Conservation (phyloP, 2,329 filamentous ascomycete species). For the Aureobasidium lini region DNA sequence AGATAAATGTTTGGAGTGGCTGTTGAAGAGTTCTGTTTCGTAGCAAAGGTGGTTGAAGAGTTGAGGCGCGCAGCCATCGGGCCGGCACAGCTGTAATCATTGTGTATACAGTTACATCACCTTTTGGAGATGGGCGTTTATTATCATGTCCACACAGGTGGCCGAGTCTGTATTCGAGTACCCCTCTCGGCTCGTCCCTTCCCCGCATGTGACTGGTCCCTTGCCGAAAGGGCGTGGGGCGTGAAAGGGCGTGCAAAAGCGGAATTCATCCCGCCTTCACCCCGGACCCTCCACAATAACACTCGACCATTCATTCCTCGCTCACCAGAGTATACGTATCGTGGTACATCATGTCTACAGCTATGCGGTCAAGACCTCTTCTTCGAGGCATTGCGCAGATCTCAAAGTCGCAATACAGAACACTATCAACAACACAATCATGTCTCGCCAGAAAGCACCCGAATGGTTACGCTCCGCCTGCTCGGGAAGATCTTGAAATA, state of each 20-base stretch:
- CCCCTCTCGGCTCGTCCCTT: constrained; percentile 4
- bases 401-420: background rate
- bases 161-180: background rate
- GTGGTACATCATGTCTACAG: background rate
- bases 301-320: background rate
- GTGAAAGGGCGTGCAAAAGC: background rate
- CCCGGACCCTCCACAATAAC: background rate
- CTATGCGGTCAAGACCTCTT: background rate
- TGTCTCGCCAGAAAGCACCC: constrained; percentile 63
- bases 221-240: constrained; percentile 6
- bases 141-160: constrained; percentile 11
- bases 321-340: background rate
- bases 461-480: constrained; percentile 59
- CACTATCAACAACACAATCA: background rate
- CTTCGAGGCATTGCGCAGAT: background rate
- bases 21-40: background rate
- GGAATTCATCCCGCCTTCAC: background rate
- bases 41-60: background rate
- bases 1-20: background rate
- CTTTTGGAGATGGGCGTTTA: background rate
- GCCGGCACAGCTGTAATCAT: constrained; percentile 3
- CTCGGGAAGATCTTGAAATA: constrained; percentile 67
- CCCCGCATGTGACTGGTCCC: constrained; percentile 6
- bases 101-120: constrained; percentile 1
- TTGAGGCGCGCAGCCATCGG: background rate